Evolutionary conservation across 1,284 basidiomycete species (phyloP), one percentile per base, ranked within the genome.

Genomic region (Cryptococcus sp.): DNA sequence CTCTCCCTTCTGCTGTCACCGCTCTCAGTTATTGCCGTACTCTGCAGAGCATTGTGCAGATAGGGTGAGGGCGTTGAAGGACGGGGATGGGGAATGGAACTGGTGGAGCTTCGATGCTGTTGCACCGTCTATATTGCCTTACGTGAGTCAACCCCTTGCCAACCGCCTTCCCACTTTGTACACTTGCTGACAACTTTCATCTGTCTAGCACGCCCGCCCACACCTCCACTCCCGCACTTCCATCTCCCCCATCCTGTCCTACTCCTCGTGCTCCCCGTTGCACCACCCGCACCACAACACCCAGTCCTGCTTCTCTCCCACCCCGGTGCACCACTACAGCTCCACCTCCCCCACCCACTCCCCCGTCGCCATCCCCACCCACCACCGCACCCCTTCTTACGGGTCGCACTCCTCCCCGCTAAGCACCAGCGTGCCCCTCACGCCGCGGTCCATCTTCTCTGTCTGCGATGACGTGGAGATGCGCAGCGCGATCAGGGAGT

Each of bases 1-100:
- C 8, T 61, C 56, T 1, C 59, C 59, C 15, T 61, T 61, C 46
- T 45, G 39, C 40, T 46, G 52, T 21, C 40, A 33, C 37, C 47
- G 50, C 5, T 16, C 23, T 4, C 16, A 55, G 4, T 38, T 47
- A 2, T 36, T 36, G 6, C 40, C 51, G 7, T 37, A 52, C n/a
- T 45, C 40, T 21, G 20, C 42, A 12, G 57, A 60, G 46, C 59
- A 60, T 46, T 46, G 55, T 24, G 53, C 46, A 4, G 53, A 55
- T 23, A 50, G 59, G 35, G 39, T 61, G 16, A 44, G 50, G 23
- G 43, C 39, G 8, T 21, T 61, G n/a, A 61, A 55, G 35, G 56
- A 61, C 15, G 59, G 59, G 16, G 59, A 60, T 51, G 59, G 59
- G 18, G 59, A 61, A 50, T 61, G 59, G 59, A 45, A 38, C 7